Conservation (phyloP, 2,329 filamentous ascomycete genomes). For the Karstenula rhodostoma region DNA sequence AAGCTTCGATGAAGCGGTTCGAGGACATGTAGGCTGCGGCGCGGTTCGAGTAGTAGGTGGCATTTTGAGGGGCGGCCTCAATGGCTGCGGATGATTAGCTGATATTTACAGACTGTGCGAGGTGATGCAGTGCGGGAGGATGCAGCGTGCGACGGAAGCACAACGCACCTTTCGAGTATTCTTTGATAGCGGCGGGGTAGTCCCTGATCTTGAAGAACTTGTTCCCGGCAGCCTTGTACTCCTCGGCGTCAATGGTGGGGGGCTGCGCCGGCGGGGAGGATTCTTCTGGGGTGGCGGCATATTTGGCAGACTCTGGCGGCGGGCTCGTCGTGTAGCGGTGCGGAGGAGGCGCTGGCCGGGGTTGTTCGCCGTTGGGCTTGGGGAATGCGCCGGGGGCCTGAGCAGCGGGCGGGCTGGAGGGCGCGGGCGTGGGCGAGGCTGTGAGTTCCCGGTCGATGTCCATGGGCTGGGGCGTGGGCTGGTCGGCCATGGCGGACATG, state of each 20-base stretch:
- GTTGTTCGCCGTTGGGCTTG: slow-evolving; percentile 58
- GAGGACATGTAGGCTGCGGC: slow-evolving; percentile 94
- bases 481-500: slow-evolving; percentile 68
- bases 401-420: slow-evolving; percentile 57
- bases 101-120: slow-evolving; percentile 20
- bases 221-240: slow-evolving; percentile 92
- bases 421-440: slow-evolving; percentile 64
- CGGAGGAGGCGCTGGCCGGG: slow-evolving; percentile 72
- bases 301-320: slow-evolving; percentile 51
- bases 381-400: slow-evolving; percentile 58
- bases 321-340: slow-evolving; percentile 66
- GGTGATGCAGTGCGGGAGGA: slow-evolving; percentile 21
- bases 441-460: slow-evolving; percentile 74
- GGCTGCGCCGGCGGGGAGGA: slow-evolving; percentile 51
- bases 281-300: slow-evolving; percentile 48
- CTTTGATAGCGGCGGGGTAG: slow-evolving; percentile 84
- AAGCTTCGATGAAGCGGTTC: slow-evolving; percentile 76
- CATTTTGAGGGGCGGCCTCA: slow-evolving; percentile 81
- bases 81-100: slow-evolving; percentile 69
- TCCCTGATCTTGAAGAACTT: slow-evolving; percentile 97
- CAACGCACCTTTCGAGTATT: slow-evolving; percentile 89
- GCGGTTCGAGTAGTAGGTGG: slow-evolving; percentile 93
- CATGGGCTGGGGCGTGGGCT: slow-evolving; percentile 68
- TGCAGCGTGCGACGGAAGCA: slow-evolving; percentile 22
- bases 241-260: slow-evolving; percentile 80